Percentiles rank a stretch among this genome's conserved stretches.
Evolutionary conservation across 2,329 filamentous ascomycete genomes (phyloP).

Genomic region (Xylaria hypoxylon): DNA sequence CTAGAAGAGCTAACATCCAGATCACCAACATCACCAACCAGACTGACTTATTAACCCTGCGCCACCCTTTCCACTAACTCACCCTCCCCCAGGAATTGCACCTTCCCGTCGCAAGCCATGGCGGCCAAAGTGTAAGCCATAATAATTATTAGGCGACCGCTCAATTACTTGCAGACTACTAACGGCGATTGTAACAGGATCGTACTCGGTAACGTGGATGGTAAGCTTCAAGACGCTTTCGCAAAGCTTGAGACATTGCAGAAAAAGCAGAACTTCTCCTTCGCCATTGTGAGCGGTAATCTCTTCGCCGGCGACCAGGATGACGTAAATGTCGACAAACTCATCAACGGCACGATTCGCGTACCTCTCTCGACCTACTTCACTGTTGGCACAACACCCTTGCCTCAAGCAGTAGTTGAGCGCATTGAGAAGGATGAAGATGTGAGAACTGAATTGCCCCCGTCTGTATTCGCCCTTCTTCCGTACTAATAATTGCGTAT

Average conservation of each 20-base stretch:
- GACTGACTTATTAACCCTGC: background rate
- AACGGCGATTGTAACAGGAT: constrained; percentile 62
- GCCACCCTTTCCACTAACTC: background rate
- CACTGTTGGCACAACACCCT: constrained; percentile 77
- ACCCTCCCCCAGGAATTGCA: background rate
- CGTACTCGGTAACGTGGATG: constrained; percentile 85
- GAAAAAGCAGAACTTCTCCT: constrained; percentile 86
- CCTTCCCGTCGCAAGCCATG: constrained; percentile 52
- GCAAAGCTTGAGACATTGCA: constrained; percentile 84
- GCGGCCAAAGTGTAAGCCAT: constrained; percentile 61
- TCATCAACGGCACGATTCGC: constrained; percentile 78
- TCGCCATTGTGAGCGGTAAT: constrained; percentile 86
- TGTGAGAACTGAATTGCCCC: constrained; percentile 50
- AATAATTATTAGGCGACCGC: constrained; percentile 29
- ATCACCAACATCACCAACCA: background rate
- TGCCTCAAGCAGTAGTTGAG: constrained; percentile 77
- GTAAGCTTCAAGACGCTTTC: constrained; percentile 80
- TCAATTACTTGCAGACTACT: constrained; percentile 9
- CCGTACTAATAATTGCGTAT: background rate
- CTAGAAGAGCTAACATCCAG: background rate
- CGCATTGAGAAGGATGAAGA: constrained; percentile 78
- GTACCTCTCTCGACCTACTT: constrained; percentile 92
- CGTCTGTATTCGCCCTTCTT: background rate
- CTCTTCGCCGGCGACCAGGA: constrained; percentile 76
- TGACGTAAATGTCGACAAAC: constrained; percentile 67